Evolutionary conservation across 2,329 filamentous ascomycete genomes (phyloP).

Genomic region (Chaetomiaceae sp.): DNA sequence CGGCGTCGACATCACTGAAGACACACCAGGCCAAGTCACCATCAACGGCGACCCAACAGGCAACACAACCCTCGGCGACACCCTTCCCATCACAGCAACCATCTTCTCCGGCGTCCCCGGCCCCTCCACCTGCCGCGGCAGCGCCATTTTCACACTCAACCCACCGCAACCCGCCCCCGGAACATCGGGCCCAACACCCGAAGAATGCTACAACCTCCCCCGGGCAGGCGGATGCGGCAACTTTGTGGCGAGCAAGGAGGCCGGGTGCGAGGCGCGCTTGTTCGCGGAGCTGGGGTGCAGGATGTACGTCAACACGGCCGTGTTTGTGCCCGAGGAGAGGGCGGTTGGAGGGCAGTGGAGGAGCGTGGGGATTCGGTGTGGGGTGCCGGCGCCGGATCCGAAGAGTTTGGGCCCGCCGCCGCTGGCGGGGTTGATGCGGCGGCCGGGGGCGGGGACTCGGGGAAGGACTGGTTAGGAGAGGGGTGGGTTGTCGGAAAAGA

Average conservation of each 20-base stretch:
- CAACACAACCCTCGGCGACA: slow-evolving; percentile 38
- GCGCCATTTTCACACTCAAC: slow-evolving; percentile 27
- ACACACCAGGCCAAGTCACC: slow-evolving; percentile 28
- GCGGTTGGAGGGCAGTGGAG: slow-evolving; percentile 34
- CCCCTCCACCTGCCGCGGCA: slow-evolving; percentile 35
- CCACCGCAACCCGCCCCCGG: slow-evolving; percentile 22
- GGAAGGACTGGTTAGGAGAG: not conserved
- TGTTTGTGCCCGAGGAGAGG: slow-evolving; percentile 34
- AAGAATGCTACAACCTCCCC: slow-evolving; percentile 35
- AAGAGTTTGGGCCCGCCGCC: slow-evolving; percentile 27
- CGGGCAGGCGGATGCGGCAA: slow-evolving; percentile 32
- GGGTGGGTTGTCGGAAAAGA: not conserved
- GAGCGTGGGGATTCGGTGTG: slow-evolving; percentile 35
- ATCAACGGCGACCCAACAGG: slow-evolving; percentile 40
- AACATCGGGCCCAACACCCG: slow-evolving; percentile 22
- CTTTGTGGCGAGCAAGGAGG: slow-evolving; percentile 35
- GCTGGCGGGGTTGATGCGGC: slow-evolving; percentile 22
- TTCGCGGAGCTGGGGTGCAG: slow-evolving; percentile 34
- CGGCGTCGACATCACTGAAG: slow-evolving; percentile 22
- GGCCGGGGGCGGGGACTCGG: not conserved
- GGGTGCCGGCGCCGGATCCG: slow-evolving; percentile 27
- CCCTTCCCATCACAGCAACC: slow-evolving; percentile 45
- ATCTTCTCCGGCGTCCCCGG: slow-evolving; percentile 38
- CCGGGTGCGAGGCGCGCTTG: slow-evolving; percentile 36
- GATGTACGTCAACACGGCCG: slow-evolving; percentile 34